Percentiles rank a stretch among this genome's conserved stretches.
Conservation (phyloP, 257 asterid species). For the Nicotiana sylvestris region DNA sequence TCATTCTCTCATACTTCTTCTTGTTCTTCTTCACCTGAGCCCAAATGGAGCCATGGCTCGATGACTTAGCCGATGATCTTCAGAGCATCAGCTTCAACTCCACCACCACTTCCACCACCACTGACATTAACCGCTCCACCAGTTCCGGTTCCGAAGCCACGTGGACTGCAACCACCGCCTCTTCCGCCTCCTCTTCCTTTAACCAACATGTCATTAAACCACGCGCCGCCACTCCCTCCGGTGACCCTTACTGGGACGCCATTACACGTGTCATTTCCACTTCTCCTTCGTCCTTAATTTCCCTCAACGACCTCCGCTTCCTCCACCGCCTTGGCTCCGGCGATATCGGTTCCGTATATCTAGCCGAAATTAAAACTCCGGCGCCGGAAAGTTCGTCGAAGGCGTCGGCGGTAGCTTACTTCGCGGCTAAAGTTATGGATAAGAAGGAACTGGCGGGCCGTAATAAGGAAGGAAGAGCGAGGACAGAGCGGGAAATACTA, state of each 20-base stretch:
- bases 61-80: conserved; percentile 74
- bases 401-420: conserved; percentile 30
- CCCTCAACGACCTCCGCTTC: conserved; percentile 81
- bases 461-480: conserved; percentile 84
- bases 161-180: conserved; percentile 55
- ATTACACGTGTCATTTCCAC: conserved; percentile 38
- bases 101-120: conserved; percentile 58
- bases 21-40: background rate
- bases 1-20: background rate
- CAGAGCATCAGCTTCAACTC: conserved; percentile 93
- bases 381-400: conserved; percentile 12
- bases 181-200: conserved; percentile 36
- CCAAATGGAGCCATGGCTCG: conserved; percentile 66
- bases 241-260: conserved; percentile 76
- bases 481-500: conserved; percentile 78
- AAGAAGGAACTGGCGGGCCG: conserved; percentile 71
- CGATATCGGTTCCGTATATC: conserved; percentile 87
- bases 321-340: conserved; percentile 92
- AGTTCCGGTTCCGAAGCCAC: conserved; percentile 82
- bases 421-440: conserved; percentile 96
- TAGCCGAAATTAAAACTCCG: conserved; percentile 67
- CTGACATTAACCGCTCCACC: conserved; percentile 82
- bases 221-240: conserved; percentile 51
- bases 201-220: conserved; percentile 34
- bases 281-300: conserved; percentile 32